These are phyloP conservation scores for Aurantiochytrium sp. DNA, from an alignment of 108 stramenopile species.

Conservation along the genomic window DNA sequence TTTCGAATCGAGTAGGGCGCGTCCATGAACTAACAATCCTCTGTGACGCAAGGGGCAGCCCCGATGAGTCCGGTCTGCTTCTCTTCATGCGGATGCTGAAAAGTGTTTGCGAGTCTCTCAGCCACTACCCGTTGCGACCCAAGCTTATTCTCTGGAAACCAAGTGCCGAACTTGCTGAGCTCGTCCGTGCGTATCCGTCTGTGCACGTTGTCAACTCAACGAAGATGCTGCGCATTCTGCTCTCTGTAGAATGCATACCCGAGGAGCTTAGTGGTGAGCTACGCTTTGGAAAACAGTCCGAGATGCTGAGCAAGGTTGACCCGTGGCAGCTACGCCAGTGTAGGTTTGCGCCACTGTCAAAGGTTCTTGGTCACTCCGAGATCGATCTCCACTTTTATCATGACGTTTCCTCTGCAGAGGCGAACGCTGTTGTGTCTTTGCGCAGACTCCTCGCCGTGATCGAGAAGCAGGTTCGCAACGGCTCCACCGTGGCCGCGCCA, in stretches of 20 bases:
- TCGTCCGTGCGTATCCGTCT: background rate
- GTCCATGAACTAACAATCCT: background rate
- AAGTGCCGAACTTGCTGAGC: background rate
- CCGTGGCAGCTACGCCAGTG: background rate
- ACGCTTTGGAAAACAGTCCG: background rate
- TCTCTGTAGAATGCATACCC: background rate
- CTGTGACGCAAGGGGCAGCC: background rate
- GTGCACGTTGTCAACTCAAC: background rate
- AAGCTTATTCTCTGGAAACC: background rate
- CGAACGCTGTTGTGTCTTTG: background rate
- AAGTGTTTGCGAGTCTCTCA: background rate
- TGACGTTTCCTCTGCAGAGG: background rate
- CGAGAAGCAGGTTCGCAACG: background rate
- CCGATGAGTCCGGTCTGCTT: background rate
- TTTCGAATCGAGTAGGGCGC: background rate
- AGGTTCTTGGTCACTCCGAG: background rate
- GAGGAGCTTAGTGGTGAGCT: background rate
- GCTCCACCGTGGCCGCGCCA: background rate
- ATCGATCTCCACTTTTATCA: background rate
- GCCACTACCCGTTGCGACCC: background rate
- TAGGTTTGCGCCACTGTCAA: background rate
- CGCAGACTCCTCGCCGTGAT: background rate
- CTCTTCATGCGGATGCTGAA: background rate
- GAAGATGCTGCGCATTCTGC: background rate
- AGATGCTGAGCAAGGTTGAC: background rate